These are phyloP conservation scores for Leonotis leonurus DNA, from an alignment of 257 asterid species.

Conservation along the genomic window DNA sequence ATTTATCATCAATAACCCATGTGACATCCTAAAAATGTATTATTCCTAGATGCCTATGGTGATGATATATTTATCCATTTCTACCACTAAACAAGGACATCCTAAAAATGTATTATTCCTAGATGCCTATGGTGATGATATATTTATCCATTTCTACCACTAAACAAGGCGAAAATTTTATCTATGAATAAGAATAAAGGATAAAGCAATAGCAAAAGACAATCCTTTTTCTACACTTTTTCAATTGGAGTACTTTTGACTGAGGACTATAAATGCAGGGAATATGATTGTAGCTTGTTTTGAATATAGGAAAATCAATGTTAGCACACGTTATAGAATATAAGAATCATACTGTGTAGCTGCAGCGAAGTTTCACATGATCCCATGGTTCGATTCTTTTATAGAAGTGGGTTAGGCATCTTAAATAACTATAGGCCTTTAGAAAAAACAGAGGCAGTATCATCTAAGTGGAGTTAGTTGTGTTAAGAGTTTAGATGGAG, in stretches of 20 bases:
- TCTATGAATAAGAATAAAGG: slow-evolving; percentile 8
- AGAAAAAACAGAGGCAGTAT: no score
- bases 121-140: slow-evolving; percentile 9
- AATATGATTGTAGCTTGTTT: slow-evolving; percentile 13
- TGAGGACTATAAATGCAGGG: background rate
- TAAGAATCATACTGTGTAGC: background rate
- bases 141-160: slow-evolving; percentile 12
- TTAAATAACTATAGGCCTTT: background rate
- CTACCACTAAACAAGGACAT: slow-evolving; percentile 9
- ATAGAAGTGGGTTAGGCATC: background rate
- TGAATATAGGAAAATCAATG: background rate
- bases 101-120: slow-evolving; percentile 13
- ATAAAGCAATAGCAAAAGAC: slow-evolving; percentile 21
- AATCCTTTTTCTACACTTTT: slow-evolving; percentile 12
- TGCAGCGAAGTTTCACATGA: no score
- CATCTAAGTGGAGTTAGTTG: background rate
- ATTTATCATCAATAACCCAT: background rate
- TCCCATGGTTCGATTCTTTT: background rate
- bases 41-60: slow-evolving; percentile 16
- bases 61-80: slow-evolving; percentile 7
- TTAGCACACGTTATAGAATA: background rate
- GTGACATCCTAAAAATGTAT: background rate
- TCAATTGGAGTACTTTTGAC: slow-evolving; percentile 26
- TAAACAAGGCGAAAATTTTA: background rate
- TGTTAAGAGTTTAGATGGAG: background rate